A percentile compares a stretch with the other conserved stretches of the same genome.
phyloP scores from a whole-genome alignment of 768 basidiomycete genomes.

The Suillus weaverae region DNA sequence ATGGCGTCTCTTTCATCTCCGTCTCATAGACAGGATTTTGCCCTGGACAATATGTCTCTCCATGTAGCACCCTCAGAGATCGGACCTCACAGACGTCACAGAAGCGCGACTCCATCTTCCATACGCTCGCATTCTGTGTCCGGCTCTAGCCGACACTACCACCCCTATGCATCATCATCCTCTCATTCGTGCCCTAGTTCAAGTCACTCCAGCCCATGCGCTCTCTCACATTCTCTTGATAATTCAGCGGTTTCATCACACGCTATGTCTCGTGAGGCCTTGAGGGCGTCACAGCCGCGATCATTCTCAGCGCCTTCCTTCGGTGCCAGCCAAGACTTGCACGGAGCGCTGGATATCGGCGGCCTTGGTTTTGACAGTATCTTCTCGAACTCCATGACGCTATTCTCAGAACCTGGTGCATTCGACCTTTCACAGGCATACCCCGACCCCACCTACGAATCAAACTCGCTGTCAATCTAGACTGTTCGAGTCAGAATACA shows the following conservation, averaged over 20 bases:
- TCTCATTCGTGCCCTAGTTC: conserved; percentile 34
- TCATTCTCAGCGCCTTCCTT: conserved; percentile 21
- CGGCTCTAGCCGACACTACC: conserved; percentile 49
- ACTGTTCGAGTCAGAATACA: conserved; percentile 10
- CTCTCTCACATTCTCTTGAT: conserved; percentile 30
- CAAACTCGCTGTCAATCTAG: conserved; percentile 11
- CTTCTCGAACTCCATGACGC: conserved; percentile 27
- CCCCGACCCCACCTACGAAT: conserved; percentile 21
- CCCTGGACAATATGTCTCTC: conserved; percentile 40
- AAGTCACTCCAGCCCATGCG: conserved; percentile 31
- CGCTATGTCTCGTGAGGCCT: conserved; percentile 15
- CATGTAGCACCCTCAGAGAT: conserved; percentile 34
- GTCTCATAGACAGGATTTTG: conserved; percentile 63
- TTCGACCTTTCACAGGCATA: conserved; percentile 25
- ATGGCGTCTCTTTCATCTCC: conserved; percentile 55
- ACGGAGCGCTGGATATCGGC: neutral
- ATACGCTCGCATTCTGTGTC: conserved; percentile 52
- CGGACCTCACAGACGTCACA: conserved; percentile 68
- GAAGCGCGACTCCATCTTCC: conserved; percentile 75
- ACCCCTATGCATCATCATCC: conserved; percentile 49
- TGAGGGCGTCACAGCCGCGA: conserved; percentile 16
- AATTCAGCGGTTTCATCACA: conserved; percentile 23
- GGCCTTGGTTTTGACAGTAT: conserved; percentile 20
- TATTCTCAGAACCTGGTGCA: conserved; percentile 24
- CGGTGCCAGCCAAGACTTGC: neutral